Conservation (phyloP, 306 rosid species). For the Argentina anserina region DNA sequence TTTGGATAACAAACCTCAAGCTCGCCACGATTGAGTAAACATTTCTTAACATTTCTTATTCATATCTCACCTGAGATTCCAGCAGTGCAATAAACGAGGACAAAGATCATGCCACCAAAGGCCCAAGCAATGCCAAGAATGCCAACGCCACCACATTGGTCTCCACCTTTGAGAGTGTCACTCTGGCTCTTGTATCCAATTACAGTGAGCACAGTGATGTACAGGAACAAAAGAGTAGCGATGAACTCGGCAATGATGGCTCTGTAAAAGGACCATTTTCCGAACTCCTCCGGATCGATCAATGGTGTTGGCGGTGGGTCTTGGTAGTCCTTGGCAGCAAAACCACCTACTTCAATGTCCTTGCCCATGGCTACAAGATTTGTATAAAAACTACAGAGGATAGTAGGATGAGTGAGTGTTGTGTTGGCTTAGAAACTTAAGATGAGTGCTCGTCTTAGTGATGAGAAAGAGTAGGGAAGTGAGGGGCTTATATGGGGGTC, state of each 20-base stretch:
- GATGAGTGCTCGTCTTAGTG: too few relatives aligned
- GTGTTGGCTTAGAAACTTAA: too few relatives aligned
- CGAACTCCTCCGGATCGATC: conserved; percentile 51
- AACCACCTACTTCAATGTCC: conserved; percentile 29
- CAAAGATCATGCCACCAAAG: conserved; percentile 46
- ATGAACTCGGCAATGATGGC: conserved; percentile 84
- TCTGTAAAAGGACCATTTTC: conserved; percentile 76
- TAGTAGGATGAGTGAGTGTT: background rate
- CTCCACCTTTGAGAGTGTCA: conserved; percentile 10
- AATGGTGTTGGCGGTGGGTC: conserved; percentile 76
- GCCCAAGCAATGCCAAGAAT: conserved; percentile 40
- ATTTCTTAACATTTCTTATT: too few relatives aligned
- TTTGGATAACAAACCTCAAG: background rate
- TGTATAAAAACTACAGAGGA: too few relatives aligned
- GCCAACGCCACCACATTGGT: conserved; percentile 35
- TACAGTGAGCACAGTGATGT: conserved; percentile 49
- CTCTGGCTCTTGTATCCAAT: conserved; percentile 40
- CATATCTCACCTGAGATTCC: conserved; percentile 39
- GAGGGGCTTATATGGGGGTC: too few relatives aligned
- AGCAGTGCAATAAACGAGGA: conserved; percentile 45
- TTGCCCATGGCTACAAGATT: conserved; percentile 27
- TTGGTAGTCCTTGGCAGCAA: conserved; percentile 54
- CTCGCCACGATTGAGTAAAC: too few relatives aligned
- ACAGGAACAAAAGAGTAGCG: conserved; percentile 82
- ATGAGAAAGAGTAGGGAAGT: too few relatives aligned